Evolutionary conservation across 2,329 filamentous ascomycete genomes (phyloP), one percentile per base, ranked within the genome.

Genomic region (Fusarium napiforme): DNA sequence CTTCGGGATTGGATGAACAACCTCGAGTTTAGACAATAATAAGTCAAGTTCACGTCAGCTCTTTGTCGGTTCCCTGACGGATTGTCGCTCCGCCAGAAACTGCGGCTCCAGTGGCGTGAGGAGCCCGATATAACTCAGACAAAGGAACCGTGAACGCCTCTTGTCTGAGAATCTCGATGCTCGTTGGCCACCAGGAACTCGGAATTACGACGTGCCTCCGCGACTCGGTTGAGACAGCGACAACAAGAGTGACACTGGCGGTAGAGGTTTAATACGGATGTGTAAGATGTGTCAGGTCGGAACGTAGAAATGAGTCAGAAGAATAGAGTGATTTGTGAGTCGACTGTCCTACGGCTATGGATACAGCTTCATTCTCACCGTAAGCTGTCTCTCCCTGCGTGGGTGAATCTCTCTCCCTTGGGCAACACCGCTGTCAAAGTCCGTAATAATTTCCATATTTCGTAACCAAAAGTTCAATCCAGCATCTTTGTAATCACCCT

Each of bases 211-310:
- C 62, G 66, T 75, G 64, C 61, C 66, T 77, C 73, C 60, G 52
- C 53, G 60, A 57, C 49, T 60, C 47, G 61, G 71, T 76, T 77
- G 74, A 77, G 76, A 78, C 74, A 77, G 60, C 59, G 71, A 78
- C 42, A 28, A 16, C 42, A 18, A 50, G 21, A 50, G 56, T 30
- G 42, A 37, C 56, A 30, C 21, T 37, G 56, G 56, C 67, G 60
- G 60, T 52, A 68, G 69, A 74, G 57, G 47, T 30, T 58, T 42
- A 26, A 50, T 19, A 61, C 42, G 61, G 60, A 69, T 64, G 59
- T 66, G 46, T 53, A 46, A 61, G 40, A 64, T 58, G 69, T 64
- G 42, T 66, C 63, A 68, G 56, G 42, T 63, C 52, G 28, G 60
- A 64, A 60, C 58, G 58, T 46, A 58, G 40, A 39, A 57, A 69